Base-by-base conservation (phyloP, 2,329 filamentous ascomycete genomes). In the Coccinonectria pachysandricola region DNA sequence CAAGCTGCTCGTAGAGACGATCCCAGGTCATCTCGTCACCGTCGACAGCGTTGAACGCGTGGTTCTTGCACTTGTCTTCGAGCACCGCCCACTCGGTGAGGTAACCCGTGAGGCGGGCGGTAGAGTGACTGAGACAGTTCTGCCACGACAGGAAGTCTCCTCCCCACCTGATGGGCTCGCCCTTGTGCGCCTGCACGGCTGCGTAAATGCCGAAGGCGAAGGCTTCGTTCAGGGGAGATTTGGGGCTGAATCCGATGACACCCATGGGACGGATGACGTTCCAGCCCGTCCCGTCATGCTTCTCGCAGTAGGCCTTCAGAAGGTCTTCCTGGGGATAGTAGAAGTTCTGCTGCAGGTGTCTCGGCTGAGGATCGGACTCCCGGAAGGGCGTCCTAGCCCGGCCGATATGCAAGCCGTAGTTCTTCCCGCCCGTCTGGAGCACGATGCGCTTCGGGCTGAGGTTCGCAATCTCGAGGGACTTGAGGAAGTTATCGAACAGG, bases 281-380 rank as follows among this genome's bases (percentile, higher is more conserved):
- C 28, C 28, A 31, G 7, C 7, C 17, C 7, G 7, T 7, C 3
- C 4, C 10, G 6, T 12, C 8, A 20, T 22, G 5, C 12, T 23
- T 21, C 9, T 23, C 16, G 17, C 29, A 31, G 13, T 15, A 31
- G 3, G 14, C 29, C 2, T 10, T 15, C n/a, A 31, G 18, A 6
- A 21, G 4, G 22, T 31, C 29, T 21, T 31, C 24, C 17, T 31
- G 29, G 12, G n/a, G 11, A 12, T 27, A 31, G 29, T 31, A 31
- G 12, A 31, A 31, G 21, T 31, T 31, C 3, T 19, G 10, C 13
- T 22, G 8, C 4, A 7, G n/a, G 11, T 17, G 7, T 1, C 23
- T 24, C 10, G 19, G 26, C 17, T 7, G 17, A 19, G 7, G 21
- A 13, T 31, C 29, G 16, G 12, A 12, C 17, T 31, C 28, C 7